Evolutionary conservation across 208 protist species (phyloP), one percentile per base, ranked within the genome.

Genomic region (Trichomonas tenax): DNA sequence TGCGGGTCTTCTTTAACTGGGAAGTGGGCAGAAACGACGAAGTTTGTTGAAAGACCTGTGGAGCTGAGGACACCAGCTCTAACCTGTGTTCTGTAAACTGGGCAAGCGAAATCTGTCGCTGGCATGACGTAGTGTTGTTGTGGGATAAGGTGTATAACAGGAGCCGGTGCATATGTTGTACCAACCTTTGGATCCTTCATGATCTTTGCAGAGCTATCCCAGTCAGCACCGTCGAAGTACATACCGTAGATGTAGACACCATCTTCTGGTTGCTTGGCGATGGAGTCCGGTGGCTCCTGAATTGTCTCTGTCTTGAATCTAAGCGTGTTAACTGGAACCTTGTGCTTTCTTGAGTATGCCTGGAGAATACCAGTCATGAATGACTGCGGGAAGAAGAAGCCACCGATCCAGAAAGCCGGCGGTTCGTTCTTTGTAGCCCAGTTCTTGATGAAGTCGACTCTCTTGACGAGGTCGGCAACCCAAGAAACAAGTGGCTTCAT

Each of bases 311-410:
- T 99, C 21, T 97, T 49, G 97, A 99, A 99, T 63, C 97, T 97
- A 40, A 99, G 97, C 96, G 98, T 98, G 97, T 99, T 99, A 44
- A 99, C 99, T 41, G 99, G 98, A 26, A 99, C 97, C 31, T 97
- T 97, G 97, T 99, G 98, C 51, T 98, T 98, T 44, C 99, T 98
- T 26, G 99, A 98, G 97, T 98, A 98, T 97, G 96, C 93, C 88
- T 99, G 99, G 84, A 99, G 98, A 44, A 98, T 98, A 96, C 98
- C 99, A 15, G 99, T 99, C 97, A 99, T 98, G 97, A 99, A 99
- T 63, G 98, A 98, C 97, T 99, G 99, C 63, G 99, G 99, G 97
- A 99, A 99, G 97, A 99, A 99, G 97, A 99, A 99, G 49, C 98
- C 98, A 51, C 98, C 98, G 41, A 99, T 97, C 98, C 98, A 99